phyloP scores from a whole-genome alignment of 2,329 filamentous ascomycete species.

The Didymella glomerata region DNA sequence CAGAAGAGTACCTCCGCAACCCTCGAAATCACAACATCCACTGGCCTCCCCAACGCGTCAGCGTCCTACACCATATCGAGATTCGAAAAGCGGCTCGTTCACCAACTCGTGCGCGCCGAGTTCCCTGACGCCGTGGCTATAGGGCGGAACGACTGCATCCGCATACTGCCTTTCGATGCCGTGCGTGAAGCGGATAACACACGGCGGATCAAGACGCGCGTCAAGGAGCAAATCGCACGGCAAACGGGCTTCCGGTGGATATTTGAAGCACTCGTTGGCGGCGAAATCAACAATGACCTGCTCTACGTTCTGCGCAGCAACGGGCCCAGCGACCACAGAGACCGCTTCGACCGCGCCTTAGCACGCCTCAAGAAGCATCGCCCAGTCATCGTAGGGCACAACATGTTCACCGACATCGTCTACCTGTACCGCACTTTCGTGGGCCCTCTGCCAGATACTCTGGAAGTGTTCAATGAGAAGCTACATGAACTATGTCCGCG shows the following conservation, averaged over 20 bases:
- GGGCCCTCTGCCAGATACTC: slow-evolving; percentile 61
- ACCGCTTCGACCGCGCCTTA: slow-evolving; percentile 53
- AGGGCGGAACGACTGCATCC: slow-evolving; percentile 54
- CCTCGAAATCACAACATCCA: slow-evolving; percentile 44
- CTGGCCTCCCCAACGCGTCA: slow-evolving; percentile 34
- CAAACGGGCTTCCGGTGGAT: slow-evolving; percentile 62
- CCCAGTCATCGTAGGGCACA: slow-evolving; percentile 69
- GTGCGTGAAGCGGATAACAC: slow-evolving; percentile 55
- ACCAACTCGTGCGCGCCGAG: slow-evolving; percentile 71
- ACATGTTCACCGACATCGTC: slow-evolving; percentile 69
- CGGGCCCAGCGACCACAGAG: slow-evolving; percentile 44
- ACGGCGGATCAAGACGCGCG: slow-evolving; percentile 47
- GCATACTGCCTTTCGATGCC: slow-evolving; percentile 54
- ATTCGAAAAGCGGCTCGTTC: slow-evolving; percentile 71
- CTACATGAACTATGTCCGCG: slow-evolving; percentile 65
- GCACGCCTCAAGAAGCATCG: slow-evolving; percentile 56
- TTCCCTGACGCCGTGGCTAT: slow-evolving; percentile 60
- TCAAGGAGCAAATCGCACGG: slow-evolving; percentile 52
- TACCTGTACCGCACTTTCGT: slow-evolving; percentile 72
- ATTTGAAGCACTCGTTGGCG: slow-evolving; percentile 56
- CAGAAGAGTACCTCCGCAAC: slow-evolving; percentile 30
- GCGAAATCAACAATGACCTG: slow-evolving; percentile 50
- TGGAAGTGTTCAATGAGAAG: slow-evolving; percentile 61
- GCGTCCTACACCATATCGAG: slow-evolving; percentile 40
- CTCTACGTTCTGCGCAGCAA: slow-evolving; percentile 47